Percentiles rank a stretch among this genome's conserved stretches.
These are phyloP conservation scores for Viola odorata DNA, from an alignment of 345 rosid genomes.

Conservation along the genomic window DNA sequence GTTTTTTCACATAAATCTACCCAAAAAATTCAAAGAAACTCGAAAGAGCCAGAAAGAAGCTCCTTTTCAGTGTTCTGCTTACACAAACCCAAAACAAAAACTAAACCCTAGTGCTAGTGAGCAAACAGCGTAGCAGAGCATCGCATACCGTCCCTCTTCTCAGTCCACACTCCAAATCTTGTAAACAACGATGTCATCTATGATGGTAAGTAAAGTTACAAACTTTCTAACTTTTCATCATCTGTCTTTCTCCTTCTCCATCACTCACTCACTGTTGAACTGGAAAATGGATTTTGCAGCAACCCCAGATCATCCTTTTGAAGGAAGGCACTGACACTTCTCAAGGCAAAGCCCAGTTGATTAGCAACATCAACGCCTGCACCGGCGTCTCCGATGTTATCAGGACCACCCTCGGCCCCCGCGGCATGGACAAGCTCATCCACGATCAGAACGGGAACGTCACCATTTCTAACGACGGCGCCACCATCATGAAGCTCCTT, in stretches of 20 bases:
- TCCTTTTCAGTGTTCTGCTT: no score
- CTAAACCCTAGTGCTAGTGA: conserved; percentile 13
- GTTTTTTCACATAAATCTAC: no score
- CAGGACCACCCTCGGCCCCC: conserved; percentile 90
- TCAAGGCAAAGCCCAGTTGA: conserved; percentile 89
- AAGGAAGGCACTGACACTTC: conserved; percentile 99
- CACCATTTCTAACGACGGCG: conserved; percentile 97
- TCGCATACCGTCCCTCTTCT: not conserved
- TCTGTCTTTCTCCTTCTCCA: not conserved
- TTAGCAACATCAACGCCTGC: conserved; percentile 97
- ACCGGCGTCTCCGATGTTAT: conserved; percentile 86
- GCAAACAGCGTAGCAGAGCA: not conserved
- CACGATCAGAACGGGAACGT: conserved; percentile 91
- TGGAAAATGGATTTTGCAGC: conserved; percentile 42
- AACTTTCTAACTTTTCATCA: not conserved
- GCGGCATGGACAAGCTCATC: conserved; percentile 98
- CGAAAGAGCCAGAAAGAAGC: no score
- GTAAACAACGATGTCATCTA: conserved; percentile 22
- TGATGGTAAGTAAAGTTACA: conserved; percentile 21
- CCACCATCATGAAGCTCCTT: conserved; percentile 97
- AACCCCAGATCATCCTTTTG: conserved; percentile 95
- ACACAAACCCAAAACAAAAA: not conserved
- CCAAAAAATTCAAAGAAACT: no score
- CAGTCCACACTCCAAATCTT: conserved; percentile 1
- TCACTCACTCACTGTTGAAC: not conserved